These are phyloP conservation scores for Geotrichum armillariae DNA, from an alignment of 1,139 yeast species.

Conservation along the genomic window DNA sequence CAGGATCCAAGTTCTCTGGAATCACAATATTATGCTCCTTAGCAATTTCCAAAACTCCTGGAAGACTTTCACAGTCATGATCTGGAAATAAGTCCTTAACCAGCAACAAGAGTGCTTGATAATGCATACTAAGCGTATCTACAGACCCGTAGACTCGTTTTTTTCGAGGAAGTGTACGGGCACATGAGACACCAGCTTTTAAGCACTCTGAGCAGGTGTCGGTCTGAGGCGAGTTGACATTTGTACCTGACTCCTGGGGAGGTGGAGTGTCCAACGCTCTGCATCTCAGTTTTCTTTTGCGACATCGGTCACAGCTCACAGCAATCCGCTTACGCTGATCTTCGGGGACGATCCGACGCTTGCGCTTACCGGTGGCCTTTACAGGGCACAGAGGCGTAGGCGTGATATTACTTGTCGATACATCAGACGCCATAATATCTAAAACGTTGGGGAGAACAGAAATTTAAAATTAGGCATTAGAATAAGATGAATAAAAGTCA, in stretches of 20 bases:
- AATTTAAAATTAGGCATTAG: not conserved
- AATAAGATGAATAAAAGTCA: too few relatives aligned
- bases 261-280: conserved; percentile 2
- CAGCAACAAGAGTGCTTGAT: conserved; percentile 19
- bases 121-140: conserved; percentile 20
- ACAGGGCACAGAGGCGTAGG: conserved; percentile 12
- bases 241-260: not conserved
- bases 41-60: conserved; percentile 14
- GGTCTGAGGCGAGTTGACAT: conserved; percentile 10
- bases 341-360: conserved; percentile 22
- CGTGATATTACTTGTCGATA: not conserved
- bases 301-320: conserved; percentile 23
- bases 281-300: conserved; percentile 21
- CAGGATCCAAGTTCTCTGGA: conserved; percentile 17
- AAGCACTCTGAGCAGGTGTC: conserved; percentile 19
- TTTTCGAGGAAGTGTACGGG: conserved; percentile 20
- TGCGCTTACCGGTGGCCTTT: conserved; percentile 14
- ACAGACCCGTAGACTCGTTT: conserved; percentile 22
- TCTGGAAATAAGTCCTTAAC: conserved; percentile 18
- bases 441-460: not conserved
- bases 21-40: conserved; percentile 7
- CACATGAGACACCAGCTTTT: conserved; percentile 18
- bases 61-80: conserved; percentile 19
- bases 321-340: conserved; percentile 23
- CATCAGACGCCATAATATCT: too few relatives aligned